Evolutionary conservation across 129 eudicot species (phyloP).

Genomic region (Lonicera japonica): DNA sequence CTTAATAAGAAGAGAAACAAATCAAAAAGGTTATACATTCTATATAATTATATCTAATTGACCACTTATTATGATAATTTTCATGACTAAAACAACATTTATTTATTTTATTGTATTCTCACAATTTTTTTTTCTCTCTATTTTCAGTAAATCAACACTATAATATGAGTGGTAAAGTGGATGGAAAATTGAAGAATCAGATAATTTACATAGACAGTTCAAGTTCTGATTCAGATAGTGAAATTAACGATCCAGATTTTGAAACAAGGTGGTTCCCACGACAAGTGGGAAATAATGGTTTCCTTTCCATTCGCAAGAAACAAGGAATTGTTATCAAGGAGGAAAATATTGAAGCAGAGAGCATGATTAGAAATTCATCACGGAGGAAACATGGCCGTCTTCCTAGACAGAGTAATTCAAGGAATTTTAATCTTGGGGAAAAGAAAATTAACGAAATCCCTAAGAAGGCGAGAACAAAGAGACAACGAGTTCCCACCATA

Average conservation of each 20-base stretch:
- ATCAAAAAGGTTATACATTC: slow-evolving; percentile 1
- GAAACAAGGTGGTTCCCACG: no score
- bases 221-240: no score
- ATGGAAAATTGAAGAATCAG: not conserved
- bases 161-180: not conserved
- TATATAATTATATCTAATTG: no score
- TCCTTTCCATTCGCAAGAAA: not conserved
- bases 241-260: no score
- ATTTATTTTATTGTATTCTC: not conserved
- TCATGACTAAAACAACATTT: not conserved
- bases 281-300: no score
- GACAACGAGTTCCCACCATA: no score
- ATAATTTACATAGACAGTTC: no score
- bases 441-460: not conserved
- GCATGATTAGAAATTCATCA: no score
- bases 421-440: not conserved
- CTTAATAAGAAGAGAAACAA: slow-evolving; percentile 17
- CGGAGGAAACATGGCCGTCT: no score
- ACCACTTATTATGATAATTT: slow-evolving; percentile 4
- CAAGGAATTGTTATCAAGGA: no score
- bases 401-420: not conserved
- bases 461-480: not conserved
- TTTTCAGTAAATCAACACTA: not conserved
- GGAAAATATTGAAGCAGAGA: no score
- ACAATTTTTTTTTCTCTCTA: not conserved